These are phyloP conservation scores for Sclerotinia minor DNA, from an alignment of 2,329 filamentous ascomycete species.

Conservation along the genomic window DNA sequence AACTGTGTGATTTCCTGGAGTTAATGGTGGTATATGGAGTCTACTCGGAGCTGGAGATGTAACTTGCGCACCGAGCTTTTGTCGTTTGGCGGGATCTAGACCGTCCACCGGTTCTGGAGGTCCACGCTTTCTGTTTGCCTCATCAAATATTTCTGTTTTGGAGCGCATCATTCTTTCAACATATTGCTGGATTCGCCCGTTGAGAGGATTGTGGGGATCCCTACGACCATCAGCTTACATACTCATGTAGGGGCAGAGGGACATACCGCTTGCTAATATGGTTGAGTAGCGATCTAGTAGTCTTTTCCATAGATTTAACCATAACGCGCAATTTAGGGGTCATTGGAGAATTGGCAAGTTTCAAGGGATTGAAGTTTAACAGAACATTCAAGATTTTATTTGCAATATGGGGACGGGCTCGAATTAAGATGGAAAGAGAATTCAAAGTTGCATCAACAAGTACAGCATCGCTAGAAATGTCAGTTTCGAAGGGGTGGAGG, in stretches of 20 bases:
- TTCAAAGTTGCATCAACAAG: slow-evolving; percentile 91
- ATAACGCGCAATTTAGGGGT: slow-evolving; percentile 78
- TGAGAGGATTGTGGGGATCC: slow-evolving; percentile 75
- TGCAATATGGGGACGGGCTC: slow-evolving; percentile 75
- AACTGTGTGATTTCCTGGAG: slow-evolving; percentile 73
- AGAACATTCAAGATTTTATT: slow-evolving; percentile 84
- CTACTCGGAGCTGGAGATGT: slow-evolving; percentile 27
- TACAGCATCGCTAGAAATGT: slow-evolving; percentile 69
- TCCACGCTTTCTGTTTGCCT: slow-evolving; percentile 74
- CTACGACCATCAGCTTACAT: slow-evolving; percentile 48
- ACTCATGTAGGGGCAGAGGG: slow-evolving; percentile 7
- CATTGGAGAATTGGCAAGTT: slow-evolving; percentile 73
- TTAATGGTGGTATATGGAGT: slow-evolving; percentile 61
- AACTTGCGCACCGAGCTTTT: slow-evolving; percentile 62
- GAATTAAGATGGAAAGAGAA: slow-evolving; percentile 77
- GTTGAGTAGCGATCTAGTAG: slow-evolving; percentile 77
- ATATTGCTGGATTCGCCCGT: slow-evolving; percentile 80
- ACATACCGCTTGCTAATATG: slow-evolving; percentile 77
- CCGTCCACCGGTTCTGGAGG: slow-evolving; percentile 69
- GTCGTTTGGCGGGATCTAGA: slow-evolving; percentile 77
- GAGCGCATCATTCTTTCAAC: slow-evolving; percentile 79
- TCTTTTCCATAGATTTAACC: slow-evolving; percentile 93
- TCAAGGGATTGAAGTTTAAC: slow-evolving; percentile 88
- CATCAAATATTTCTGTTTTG: slow-evolving; percentile 76
- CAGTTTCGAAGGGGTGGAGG: slow-evolving; percentile 43